Conservation (phyloP, 169 alveolate species). For the Eimeria acervulina region DNA sequence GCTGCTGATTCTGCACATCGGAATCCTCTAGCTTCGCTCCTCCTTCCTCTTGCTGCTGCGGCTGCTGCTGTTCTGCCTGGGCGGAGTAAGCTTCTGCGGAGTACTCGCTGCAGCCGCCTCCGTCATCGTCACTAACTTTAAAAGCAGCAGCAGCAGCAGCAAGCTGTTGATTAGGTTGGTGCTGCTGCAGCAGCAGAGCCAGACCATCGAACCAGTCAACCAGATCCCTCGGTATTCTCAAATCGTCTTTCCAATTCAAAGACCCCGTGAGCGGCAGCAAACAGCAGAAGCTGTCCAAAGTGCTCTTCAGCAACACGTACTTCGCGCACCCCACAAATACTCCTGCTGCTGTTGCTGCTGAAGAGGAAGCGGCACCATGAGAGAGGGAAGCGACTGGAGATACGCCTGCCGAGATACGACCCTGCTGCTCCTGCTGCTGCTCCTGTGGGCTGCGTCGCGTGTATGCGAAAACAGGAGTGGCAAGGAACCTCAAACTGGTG, state of each 20-base stretch:
- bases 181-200: constrained; percentile 76
- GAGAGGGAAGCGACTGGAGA: neutral
- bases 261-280: constrained; percentile 83
- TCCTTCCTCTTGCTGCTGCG: constrained; percentile 27
- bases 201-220: constrained; percentile 81
- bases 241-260: constrained; percentile 78
- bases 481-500: constrained; percentile 54
- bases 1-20: constrained; percentile 29
- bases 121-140: neutral
- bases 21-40: neutral
- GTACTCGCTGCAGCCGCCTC: neutral
- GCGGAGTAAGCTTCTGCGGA: constrained; percentile 22
- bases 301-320: constrained; percentile 79
- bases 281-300: constrained; percentile 79
- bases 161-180: neutral
- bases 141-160: constrained; percentile 36
- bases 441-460: neutral
- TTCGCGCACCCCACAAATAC: constrained; percentile 64
- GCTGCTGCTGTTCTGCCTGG: constrained; percentile 25
- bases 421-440: constrained; percentile 32
- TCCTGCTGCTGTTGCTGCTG: constrained; percentile 16
- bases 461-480: constrained; percentile 45
- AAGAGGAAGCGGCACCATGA: neutral
- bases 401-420: neutral
- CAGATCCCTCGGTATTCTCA: constrained; percentile 77